Conservation (phyloP, 805 yeast genomes). For the Yarrowia divulgata region DNA sequence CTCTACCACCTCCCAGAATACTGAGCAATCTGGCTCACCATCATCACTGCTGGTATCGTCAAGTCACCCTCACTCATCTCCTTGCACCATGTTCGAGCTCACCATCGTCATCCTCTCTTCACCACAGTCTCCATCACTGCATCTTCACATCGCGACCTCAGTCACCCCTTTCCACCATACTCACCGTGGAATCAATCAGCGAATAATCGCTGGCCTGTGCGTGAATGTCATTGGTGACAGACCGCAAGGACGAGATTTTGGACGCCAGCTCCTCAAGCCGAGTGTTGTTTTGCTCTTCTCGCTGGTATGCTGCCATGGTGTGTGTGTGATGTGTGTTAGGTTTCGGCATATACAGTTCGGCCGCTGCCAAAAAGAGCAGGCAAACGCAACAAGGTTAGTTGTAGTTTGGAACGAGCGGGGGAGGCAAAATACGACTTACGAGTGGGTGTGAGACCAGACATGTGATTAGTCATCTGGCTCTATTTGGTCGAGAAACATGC, state of each 20-base stretch:
- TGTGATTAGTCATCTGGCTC: not conserved
- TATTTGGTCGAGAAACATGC: too few relatives aligned
- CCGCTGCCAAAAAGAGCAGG: slow-evolving; percentile 6
- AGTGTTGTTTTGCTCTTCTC: slow-evolving; percentile 60
- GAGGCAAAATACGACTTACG: not conserved
- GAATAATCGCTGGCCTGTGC: slow-evolving; percentile 62
- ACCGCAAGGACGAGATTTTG: slow-evolving; percentile 68
- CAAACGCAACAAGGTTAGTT: slow-evolving; percentile 6
- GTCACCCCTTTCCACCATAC: slow-evolving; percentile 38
- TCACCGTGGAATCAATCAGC: slow-evolving; percentile 52
- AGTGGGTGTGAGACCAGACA: not conserved
- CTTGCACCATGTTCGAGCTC: too few relatives aligned
- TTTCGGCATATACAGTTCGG: not conserved
- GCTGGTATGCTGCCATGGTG: slow-evolving; percentile 37
- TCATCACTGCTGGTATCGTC: too few relatives aligned
- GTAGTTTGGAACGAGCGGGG: not conserved
- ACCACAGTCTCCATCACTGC: not conserved
- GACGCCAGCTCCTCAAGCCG: slow-evolving; percentile 68
- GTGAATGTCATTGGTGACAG: slow-evolving; percentile 72
- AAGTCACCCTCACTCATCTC: too few relatives aligned
- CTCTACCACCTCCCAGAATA: too few relatives aligned
- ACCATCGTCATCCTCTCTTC: too few relatives aligned
- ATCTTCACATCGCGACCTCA: not conserved
- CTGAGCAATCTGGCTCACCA: too few relatives aligned
- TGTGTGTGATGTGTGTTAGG: slow-evolving; percentile 14